Percentiles rank a stretch among this genome's conserved stretches.
phyloP scores from a whole-genome alignment of 1,139 yeast species.

The Zygosaccharomyces pseudobailii region DNA sequence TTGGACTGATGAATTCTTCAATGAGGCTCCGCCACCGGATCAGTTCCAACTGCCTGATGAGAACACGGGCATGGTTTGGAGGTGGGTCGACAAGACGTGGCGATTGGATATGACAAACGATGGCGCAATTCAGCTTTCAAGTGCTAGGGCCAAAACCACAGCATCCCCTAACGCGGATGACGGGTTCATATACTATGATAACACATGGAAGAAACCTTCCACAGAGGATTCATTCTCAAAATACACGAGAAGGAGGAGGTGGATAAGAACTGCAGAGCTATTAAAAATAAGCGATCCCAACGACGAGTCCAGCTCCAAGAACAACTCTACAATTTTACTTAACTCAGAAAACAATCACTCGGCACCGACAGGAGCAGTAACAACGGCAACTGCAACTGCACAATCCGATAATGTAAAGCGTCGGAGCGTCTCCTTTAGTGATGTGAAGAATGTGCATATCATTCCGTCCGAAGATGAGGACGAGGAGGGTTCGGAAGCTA shows the following conservation, averaged over 20 bases:
- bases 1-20: slow-evolving; percentile 94
- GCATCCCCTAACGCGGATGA: slow-evolving; percentile 77
- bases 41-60: slow-evolving; percentile 73
- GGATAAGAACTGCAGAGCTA: slow-evolving; percentile 93
- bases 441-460: slow-evolving; percentile 25
- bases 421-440: slow-evolving; percentile 31
- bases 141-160: slow-evolving; percentile 61
- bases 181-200: slow-evolving; percentile 84
- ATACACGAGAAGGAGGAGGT: slow-evolving; percentile 89
- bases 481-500: slow-evolving; percentile 4
- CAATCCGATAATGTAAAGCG: slow-evolving; percentile 1
- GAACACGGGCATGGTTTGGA: slow-evolving; percentile 72
- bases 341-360: background rate
- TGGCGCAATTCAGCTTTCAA: slow-evolving; percentile 70
- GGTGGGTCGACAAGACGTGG: slow-evolving; percentile 95
- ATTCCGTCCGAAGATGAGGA: slow-evolving; percentile 20
- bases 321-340: background rate
- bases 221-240: slow-evolving; percentile 85
- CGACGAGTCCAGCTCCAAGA: slow-evolving; percentile 1
- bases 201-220: slow-evolving; percentile 89
- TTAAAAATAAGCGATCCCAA: slow-evolving; percentile 33
- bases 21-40: slow-evolving; percentile 76
- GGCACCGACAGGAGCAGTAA: background rate
- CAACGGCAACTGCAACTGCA: slow-evolving; percentile 3
- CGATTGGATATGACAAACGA: slow-evolving; percentile 82